phyloP scores from a whole-genome alignment of 163 green algal genomes.

The Scenedesmus sp. region DNA sequence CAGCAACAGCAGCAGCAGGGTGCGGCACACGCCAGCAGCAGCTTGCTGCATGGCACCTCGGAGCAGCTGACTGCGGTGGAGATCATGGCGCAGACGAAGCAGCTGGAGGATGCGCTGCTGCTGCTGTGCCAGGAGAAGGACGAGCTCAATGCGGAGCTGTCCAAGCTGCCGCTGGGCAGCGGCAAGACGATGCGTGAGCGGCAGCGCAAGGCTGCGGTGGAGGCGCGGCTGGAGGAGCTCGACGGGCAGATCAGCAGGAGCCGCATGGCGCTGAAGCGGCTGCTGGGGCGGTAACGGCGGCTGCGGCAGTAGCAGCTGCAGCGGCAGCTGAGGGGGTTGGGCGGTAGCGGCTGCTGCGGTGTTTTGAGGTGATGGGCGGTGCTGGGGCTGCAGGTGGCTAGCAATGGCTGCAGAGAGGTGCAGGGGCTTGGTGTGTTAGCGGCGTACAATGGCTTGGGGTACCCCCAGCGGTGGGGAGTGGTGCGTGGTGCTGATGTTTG shows the following conservation, averaged over 20 bases:
- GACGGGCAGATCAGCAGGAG: conserved; percentile 45
- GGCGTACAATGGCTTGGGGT: too few relatives aligned
- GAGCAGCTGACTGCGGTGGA: conserved; percentile 25
- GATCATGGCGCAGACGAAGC: conserved; percentile 54
- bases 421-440: too few relatives aligned
- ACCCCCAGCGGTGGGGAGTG: too few relatives aligned
- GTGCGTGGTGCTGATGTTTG: too few relatives aligned
- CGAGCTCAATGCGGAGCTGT: conserved; percentile 56
- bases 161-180: conserved; percentile 59
- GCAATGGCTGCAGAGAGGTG: too few relatives aligned
- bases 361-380: too few relatives aligned
- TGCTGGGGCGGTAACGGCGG: neutral
- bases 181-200: conserved; percentile 54
- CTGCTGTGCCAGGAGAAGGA: conserved; percentile 58
- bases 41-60: neutral
- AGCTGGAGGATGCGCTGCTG: conserved; percentile 65
- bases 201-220: conserved; percentile 61
- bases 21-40: neutral
- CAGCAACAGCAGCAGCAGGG: neutral
- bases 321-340: neutral
- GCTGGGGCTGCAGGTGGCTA: too few relatives aligned
- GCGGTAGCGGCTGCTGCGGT: neutral
- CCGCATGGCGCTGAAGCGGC: conserved; percentile 60
- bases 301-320: neutral
- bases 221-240: conserved; percentile 63